Percentiles rank a stretch among this genome's conserved stretches.
These are phyloP conservation scores for Xerocomus brunneocitrinus DNA, from an alignment of 768 basidiomycete genomes.

Conservation along the genomic window DNA sequence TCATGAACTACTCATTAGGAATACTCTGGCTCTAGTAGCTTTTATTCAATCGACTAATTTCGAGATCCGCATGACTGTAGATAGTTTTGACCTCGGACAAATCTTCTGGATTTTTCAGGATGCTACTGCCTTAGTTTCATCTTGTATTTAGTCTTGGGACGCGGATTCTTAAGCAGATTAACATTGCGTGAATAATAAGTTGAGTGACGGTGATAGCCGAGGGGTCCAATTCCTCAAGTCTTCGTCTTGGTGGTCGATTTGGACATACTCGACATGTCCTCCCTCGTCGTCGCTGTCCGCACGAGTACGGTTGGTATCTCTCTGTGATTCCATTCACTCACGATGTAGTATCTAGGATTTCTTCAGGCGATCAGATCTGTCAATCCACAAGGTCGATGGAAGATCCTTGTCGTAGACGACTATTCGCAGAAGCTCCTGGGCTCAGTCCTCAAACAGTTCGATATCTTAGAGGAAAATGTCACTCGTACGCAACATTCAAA, in stretches of 20 bases:
- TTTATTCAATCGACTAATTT: conserved; percentile 19
- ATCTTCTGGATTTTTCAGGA: conserved; percentile 8
- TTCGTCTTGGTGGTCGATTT: too few species aligned
- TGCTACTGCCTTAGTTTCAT: conserved; percentile 3
- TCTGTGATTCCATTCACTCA: not conserved
- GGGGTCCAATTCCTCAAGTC: not conserved
- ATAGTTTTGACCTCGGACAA: conserved; percentile 17
- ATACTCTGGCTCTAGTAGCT: not conserved
- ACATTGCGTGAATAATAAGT: not conserved
- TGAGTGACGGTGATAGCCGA: conserved; percentile 13
- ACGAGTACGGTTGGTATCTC: conserved; percentile 34
- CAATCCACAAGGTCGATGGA: conserved; percentile 86
- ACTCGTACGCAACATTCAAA: conserved; percentile 60
- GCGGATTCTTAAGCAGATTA: not conserved
- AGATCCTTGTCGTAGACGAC: conserved; percentile 95
- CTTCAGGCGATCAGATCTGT: conserved; percentile 85
- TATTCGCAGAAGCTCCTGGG: conserved; percentile 80
- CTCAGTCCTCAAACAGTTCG: conserved; percentile 86
- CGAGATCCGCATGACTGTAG: conserved; percentile 15
- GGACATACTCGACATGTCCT: conserved; percentile 31
- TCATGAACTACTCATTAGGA: conserved; percentile 1
- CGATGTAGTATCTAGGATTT: conserved; percentile 52
- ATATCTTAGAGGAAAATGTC: conserved; percentile 94
- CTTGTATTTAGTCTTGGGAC: conserved; percentile 7
- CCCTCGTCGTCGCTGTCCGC: conserved; percentile 44